phyloP scores from a whole-genome alignment of 805 yeast genomes.

The Candida schatavii region DNA sequence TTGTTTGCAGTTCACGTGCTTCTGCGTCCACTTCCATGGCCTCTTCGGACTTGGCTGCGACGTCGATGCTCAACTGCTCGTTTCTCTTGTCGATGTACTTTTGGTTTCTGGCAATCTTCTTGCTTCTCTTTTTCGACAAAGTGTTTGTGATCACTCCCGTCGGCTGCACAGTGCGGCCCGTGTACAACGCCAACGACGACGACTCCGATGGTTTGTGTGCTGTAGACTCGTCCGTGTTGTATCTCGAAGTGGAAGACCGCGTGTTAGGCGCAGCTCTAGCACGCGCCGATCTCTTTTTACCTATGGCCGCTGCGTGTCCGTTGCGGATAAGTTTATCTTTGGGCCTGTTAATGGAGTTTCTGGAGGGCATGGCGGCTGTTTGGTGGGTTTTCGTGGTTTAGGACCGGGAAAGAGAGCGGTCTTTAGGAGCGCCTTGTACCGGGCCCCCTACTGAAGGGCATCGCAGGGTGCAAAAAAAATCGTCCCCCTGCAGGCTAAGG shows the following conservation, averaged over 20 bases:
- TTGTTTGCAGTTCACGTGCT: constrained; percentile 17
- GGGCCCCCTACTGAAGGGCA: background rate
- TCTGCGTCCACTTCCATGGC: constrained; percentile 51
- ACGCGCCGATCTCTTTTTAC: constrained; percentile 55
- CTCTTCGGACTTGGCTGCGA: constrained; percentile 44
- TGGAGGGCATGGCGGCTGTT: constrained; percentile 62
- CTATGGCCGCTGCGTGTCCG: constrained; percentile 48
- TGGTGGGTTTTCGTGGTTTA: background rate
- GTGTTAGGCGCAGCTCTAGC: constrained; percentile 39
- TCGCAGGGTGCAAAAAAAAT: constrained; percentile 3
- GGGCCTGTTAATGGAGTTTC: constrained; percentile 79
- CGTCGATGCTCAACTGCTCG: constrained; percentile 45
- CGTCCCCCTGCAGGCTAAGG: too few species aligned
- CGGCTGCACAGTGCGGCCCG: constrained; percentile 21
- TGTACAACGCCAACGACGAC: constrained; percentile 43
- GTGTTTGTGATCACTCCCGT: constrained; percentile 47
- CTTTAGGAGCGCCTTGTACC: too few species aligned
- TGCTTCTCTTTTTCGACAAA: constrained; percentile 72
- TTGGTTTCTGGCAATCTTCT: constrained; percentile 76
- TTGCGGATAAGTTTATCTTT: constrained; percentile 53
- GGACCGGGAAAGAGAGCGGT: too few species aligned
- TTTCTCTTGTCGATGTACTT: constrained; percentile 64
- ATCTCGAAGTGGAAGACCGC: constrained; percentile 42
- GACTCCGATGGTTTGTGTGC: constrained; percentile 43
- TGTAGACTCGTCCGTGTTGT: constrained; percentile 32